Conservation (phyloP, 371 early-diverging fungal species). For the Mucor circinelloides region DNA sequence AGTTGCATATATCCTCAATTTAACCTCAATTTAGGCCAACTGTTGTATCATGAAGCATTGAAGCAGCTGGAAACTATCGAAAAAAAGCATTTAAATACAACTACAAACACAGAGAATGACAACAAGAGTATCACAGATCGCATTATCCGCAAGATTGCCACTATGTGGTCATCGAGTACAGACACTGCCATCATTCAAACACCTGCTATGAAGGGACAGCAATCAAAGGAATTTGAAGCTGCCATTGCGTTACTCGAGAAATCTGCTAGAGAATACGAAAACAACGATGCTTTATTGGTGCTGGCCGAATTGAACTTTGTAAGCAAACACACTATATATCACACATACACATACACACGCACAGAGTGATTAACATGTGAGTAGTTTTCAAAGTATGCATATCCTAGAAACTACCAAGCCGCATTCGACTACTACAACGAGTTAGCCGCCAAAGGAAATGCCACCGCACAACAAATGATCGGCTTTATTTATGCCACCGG, state of each 20-base stretch:
- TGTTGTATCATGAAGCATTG: slow-evolving; percentile 33
- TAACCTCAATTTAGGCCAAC: slow-evolving; percentile 23
- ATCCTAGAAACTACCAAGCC: slow-evolving; percentile 53
- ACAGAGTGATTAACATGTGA: neutral
- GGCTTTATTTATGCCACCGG: slow-evolving; percentile 92
- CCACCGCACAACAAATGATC: slow-evolving; percentile 86
- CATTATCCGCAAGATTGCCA: neutral
- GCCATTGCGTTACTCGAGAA: slow-evolving; percentile 7
- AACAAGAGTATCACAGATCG: slow-evolving; percentile 10
- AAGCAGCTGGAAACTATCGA: slow-evolving; percentile 29
- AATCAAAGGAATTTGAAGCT: slow-evolving; percentile 6
- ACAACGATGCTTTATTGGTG: slow-evolving; percentile 50
- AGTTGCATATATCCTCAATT: neutral
- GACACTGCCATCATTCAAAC: neutral
- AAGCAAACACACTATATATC: slow-evolving; percentile 14
- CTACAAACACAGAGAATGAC: neutral
- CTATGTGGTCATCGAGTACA: slow-evolving; percentile 1
- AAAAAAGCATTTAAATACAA: slow-evolving; percentile 4
- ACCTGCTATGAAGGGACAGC: slow-evolving; percentile 3
- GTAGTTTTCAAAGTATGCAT: slow-evolving; percentile 61
- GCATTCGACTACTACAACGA: slow-evolving; percentile 61
- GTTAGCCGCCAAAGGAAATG: slow-evolving; percentile 72
- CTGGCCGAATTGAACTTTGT: slow-evolving; percentile 66
- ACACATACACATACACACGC: neutral
- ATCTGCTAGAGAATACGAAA: slow-evolving; percentile 27